These are phyloP conservation scores for Meyerozyma athensensis DNA, from an alignment of 1,139 yeast genomes.

Conservation along the genomic window DNA sequence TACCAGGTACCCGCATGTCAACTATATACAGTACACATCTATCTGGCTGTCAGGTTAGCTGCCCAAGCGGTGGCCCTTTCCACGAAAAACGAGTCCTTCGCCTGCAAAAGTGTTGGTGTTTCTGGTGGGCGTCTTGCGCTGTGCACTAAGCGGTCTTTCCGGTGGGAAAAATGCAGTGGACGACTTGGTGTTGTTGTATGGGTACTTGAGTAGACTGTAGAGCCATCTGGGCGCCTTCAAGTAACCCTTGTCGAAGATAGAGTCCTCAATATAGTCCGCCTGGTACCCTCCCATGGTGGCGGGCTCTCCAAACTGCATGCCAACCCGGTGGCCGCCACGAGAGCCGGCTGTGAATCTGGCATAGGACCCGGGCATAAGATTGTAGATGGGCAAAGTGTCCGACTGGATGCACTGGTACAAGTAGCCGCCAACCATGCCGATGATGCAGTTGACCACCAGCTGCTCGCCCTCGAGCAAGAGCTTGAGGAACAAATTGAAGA, in stretches of 20 bases:
- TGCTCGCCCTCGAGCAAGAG: conserved; percentile 40
- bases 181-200: conserved; percentile 22
- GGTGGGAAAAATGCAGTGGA: conserved; percentile 25
- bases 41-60: conserved; percentile 10
- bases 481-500: conserved; percentile 48
- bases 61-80: conserved; percentile 35
- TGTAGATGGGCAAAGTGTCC: conserved; percentile 42
- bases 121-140: conserved; percentile 3
- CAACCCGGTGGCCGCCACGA: conserved; percentile 29
- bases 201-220: conserved; percentile 29
- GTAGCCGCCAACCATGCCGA: conserved; percentile 54
- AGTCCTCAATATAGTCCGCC: conserved; percentile 25
- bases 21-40: neutral
- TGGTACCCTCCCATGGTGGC: conserved; percentile 5
- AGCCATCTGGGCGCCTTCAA: conserved; percentile 40
- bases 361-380: conserved; percentile 43
- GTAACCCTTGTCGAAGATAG: conserved; percentile 41
- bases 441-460: conserved; percentile 34
- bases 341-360: conserved; percentile 14
- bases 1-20: too few species aligned
- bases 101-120: conserved; percentile 16
- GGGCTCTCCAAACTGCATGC: conserved; percentile 13
- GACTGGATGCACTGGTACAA: conserved; percentile 58
- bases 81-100: conserved; percentile 20
- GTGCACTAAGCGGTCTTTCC: neutral